Evolutionary conservation across 345 rosid species (phyloP), one percentile per base, ranked within the genome.

Genomic region (Turnera subulata): DNA sequence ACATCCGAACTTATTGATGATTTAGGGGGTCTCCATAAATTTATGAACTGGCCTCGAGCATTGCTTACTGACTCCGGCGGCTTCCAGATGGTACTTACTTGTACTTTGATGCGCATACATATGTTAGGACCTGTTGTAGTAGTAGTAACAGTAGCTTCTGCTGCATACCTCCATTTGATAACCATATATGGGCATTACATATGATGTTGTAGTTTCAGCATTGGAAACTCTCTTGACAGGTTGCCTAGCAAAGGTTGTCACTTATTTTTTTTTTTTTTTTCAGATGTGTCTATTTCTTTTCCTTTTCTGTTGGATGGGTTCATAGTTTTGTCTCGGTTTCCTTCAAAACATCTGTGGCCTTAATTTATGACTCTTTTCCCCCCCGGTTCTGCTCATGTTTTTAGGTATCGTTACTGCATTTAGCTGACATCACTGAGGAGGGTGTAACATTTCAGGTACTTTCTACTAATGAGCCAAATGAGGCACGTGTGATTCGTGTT

Each of bases 61-160:
- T 43, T 87, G 56, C 91, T 87, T 69, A 87, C 95, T 8, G 95
- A 87, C 59, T 87, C 95, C 14, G 95, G 95, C 59, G 95, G 95
- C 74, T 87, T 87, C 77, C 95, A 87, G 60, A 87, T 87, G 95
- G 95, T 87, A n/a, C n/a, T n/a, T 69, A 63, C 71, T 53, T 49
- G 16, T 29, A 29, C 5, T 29, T 29, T 29, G 35, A 29, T 29
- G 8, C 35, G 5, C 5, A 3, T 8, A 29, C 8, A 29, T 29
- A 29, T 29, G 35, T 29, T 29, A n/a, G n/a, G n/a, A n/a, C n/a
- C n/a, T n/a, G n/a, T n/a, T n/a, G n/a, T n/a, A n/a, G n/a, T n/a
- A n/a, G n/a, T n/a, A n/a, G 35, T 29, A 3, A 29, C 8, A 29
- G 35, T 29, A 29, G 35, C 4, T 29, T 29, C 8, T 29, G 35